These are phyloP conservation scores for Oryza punctata DNA, from an alignment of 176 grass and related monocot genomes.

Conservation along the genomic window DNA sequence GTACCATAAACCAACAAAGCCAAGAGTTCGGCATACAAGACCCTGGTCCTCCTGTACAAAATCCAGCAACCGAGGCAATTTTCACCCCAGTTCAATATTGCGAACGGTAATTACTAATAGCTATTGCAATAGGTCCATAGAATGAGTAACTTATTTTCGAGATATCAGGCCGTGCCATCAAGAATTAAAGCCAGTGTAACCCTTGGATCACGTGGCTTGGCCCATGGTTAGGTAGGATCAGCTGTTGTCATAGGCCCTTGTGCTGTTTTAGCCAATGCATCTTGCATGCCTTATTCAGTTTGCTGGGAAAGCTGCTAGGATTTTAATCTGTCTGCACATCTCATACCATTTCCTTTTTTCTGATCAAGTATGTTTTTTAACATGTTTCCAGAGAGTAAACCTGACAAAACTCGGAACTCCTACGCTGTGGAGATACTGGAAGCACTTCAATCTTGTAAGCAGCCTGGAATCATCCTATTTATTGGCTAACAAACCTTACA, in stretches of 20 bases:
- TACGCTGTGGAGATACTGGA: constrained; percentile 86
- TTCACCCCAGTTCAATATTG: constrained; percentile 44
- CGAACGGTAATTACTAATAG: constrained; percentile 48
- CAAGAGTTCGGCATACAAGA: constrained; percentile 63
- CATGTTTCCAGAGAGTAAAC: constrained; percentile 68
- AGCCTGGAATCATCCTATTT: not conserved
- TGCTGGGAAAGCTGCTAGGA: not conserved
- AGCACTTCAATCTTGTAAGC: constrained; percentile 83
- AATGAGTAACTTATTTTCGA: not conserved
- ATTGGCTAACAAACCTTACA: not conserved
- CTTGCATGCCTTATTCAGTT: constrained; percentile 5
- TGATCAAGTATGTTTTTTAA: not conserved
- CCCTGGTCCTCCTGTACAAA: constrained; percentile 64
- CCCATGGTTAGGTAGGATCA: constrained; percentile 32
- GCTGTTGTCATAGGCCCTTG: not conserved
- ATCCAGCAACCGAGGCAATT: constrained; percentile 47
- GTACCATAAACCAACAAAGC: constrained; percentile 72
- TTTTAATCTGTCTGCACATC: not conserved
- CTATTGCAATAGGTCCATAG: not conserved
- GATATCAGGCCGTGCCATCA: not conserved
- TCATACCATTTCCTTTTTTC: not conserved
- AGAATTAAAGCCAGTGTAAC: constrained; percentile 15
- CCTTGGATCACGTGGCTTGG: constrained; percentile 38
- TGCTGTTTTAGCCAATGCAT: not conserved
- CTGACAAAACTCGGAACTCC: constrained; percentile 71